Evolutionary conservation across 768 basidiomycete species (phyloP), one percentile per base, ranked within the genome.

Genomic region (Kockovaella imperatae): DNA sequence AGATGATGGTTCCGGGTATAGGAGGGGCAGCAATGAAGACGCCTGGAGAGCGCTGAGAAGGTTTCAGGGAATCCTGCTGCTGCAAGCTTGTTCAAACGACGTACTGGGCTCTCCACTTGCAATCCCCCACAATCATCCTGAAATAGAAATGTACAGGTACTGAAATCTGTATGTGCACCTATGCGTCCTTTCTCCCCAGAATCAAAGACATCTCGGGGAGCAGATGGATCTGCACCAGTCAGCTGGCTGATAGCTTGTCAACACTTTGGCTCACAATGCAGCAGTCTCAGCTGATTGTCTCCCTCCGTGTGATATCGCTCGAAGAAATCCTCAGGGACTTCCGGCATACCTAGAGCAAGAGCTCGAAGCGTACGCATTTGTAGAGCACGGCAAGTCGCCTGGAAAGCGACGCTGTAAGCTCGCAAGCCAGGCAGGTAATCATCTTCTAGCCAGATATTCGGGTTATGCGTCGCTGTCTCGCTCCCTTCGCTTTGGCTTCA

Each of bases 61-160:
- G 17, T 29, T n/a, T n/a, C n/a, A n/a, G n/a, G n/a, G n/a, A n/a
- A n/a, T n/a, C n/a, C n/a, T n/a, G n/a, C 11, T 21, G 38, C 6
- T 25, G 18, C 21, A 20, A 20, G 42, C 13, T 23, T 20, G 23
- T 8, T 23, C 13, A 7, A 23, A 8, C 7, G 26, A 28, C 66
- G 57, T 32, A 73, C 68, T 0, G 79, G 79, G 57, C 78, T 75
- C 59, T 82, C 79, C 4, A 82, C 77, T 57, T 83, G 80, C 3
- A 83, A 72, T 0, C 82, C 82, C 5, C 81, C 80, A 2, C 76
- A 73, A 4, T 76, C 72, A 55, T 83, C 80, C 65, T 83, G 81
- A 42, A 82, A 73, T 3, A 83, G 67, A 5, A 81, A 65, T 44
- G 81, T 83, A 15, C 81, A 71, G 0, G 74, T 77, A 3, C 77